Conservation (phyloP, 352 stramenopile species). For the Blastocystis sp. region DNA sequence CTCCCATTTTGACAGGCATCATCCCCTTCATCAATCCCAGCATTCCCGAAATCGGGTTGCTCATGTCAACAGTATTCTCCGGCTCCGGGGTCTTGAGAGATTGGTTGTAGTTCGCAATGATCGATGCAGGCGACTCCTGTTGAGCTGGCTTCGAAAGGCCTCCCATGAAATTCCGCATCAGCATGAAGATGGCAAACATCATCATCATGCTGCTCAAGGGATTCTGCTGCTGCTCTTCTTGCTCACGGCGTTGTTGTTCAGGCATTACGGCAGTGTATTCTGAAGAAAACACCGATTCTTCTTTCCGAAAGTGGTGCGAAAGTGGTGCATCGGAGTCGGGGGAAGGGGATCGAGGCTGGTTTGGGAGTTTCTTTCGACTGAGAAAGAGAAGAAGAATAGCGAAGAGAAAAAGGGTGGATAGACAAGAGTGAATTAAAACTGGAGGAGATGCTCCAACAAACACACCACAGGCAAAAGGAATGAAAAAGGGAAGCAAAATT, state of each 20-base stretch:
- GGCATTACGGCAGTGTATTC: neutral
- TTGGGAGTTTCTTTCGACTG: neutral
- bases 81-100: slow-evolving; percentile 1
- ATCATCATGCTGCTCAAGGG: slow-evolving; percentile 45
- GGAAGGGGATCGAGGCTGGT: neutral
- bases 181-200: slow-evolving; percentile 54
- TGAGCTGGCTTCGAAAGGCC: neutral
- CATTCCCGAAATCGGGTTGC: neutral
- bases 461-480: neutral
- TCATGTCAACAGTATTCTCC: neutral
- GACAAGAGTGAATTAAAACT: neutral
- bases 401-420: neutral
- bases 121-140: neutral
- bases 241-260: slow-evolving; percentile 19
- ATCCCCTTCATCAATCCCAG: slow-evolving; percentile 51
- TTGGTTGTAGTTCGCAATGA: slow-evolving; percentile 55
- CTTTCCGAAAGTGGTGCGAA: no score
- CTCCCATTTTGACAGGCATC: slow-evolving; percentile 54
- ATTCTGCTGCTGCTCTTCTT: slow-evolving; percentile 17
- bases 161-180: slow-evolving; percentile 40
- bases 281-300: no score
- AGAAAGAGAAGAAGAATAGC: neutral
- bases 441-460: neutral
- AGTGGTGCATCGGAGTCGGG: no score
- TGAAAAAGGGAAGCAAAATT: neutral